phyloP scores from a whole-genome alignment of 495 filamentous ascomycete species.

The Immersiella caudata region DNA sequence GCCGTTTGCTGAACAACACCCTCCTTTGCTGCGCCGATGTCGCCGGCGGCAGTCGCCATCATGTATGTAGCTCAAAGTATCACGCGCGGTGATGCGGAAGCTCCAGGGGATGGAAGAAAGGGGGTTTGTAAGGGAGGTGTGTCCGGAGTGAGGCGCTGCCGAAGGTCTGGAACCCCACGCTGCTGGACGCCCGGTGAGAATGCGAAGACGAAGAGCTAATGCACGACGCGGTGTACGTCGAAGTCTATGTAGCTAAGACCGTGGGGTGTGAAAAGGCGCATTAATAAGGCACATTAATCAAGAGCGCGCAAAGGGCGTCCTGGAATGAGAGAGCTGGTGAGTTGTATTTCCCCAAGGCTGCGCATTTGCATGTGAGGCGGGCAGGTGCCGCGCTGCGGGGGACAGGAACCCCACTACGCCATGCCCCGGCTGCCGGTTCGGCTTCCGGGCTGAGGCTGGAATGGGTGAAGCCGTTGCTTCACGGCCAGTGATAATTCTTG shows the following conservation, averaged over 20 bases:
- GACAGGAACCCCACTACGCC: not conserved
- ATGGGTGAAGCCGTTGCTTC: not conserved
- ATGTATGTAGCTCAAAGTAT: not conserved
- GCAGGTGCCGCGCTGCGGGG: not conserved
- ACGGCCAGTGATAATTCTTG: not conserved
- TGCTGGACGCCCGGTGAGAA: not conserved
- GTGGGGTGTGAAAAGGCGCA: conserved; percentile 21
- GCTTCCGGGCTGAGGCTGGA: not conserved
- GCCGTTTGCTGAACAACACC: conserved; percentile 13
- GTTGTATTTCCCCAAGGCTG: conserved; percentile 7
- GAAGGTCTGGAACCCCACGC: conserved; percentile 8
- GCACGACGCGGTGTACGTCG: conserved; percentile 10
- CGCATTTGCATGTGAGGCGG: conserved; percentile 11
- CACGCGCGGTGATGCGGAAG: not conserved
- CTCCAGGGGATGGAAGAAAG: not conserved
- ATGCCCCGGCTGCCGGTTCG: conserved; percentile 4
- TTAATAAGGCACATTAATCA: conserved; percentile 21
- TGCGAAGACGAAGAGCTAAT: conserved; percentile 16
- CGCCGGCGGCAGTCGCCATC: conserved; percentile 29
- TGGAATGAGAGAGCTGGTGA: conserved; percentile 10
- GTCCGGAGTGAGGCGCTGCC: not conserved
- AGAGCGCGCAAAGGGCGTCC: not conserved
- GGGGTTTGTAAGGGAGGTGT: not conserved
- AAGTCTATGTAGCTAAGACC: conserved; percentile 11
- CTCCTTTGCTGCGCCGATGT: conserved; percentile 22